phyloP scores from a whole-genome alignment of 1,284 basidiomycete genomes.

The Porodaedalea pini region DNA sequence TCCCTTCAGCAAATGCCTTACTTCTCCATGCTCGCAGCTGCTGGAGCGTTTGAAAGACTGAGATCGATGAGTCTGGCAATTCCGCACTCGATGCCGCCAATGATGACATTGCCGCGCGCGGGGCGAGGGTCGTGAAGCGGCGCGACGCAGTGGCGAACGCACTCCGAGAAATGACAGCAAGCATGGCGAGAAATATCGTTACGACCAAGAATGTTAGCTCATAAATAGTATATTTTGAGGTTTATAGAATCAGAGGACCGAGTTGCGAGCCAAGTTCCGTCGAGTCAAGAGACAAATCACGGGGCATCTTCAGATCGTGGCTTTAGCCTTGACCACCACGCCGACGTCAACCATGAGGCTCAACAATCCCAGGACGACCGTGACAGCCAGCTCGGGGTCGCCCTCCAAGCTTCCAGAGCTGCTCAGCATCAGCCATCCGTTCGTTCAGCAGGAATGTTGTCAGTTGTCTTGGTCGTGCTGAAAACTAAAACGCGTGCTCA shows the following conservation, averaged over 20 bases:
- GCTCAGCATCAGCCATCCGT: slow-evolving; percentile 12
- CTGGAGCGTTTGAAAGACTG: slow-evolving; percentile 70
- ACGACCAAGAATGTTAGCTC: neutral
- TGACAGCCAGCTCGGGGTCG: slow-evolving; percentile 1
- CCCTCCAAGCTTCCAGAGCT: neutral
- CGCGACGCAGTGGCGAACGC: neutral
- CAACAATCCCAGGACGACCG: neutral
- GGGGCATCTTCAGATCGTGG: neutral
- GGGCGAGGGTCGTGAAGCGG: neutral
- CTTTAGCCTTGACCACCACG: neutral
- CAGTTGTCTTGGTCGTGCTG: neutral
- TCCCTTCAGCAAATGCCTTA: slow-evolving; percentile 52
- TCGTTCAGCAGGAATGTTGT: slow-evolving; percentile 18
- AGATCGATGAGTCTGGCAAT: slow-evolving; percentile 57
- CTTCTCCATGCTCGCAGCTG: slow-evolving; percentile 78
- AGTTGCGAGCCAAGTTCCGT: no score
- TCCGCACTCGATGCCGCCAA: slow-evolving; percentile 15
- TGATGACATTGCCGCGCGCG: no score
- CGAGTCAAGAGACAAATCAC: no score
- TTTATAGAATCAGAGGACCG: no score
- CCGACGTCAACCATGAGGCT: no score
- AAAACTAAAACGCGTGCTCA: slow-evolving; percentile 3
- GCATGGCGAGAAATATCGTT: neutral
- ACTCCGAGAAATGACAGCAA: neutral
- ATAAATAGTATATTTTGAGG: no score